Evolutionary conservation across 345 rosid species (phyloP), one percentile per base, ranked within the genome.

Genomic region (Arabidopsis arenosa): DNA sequence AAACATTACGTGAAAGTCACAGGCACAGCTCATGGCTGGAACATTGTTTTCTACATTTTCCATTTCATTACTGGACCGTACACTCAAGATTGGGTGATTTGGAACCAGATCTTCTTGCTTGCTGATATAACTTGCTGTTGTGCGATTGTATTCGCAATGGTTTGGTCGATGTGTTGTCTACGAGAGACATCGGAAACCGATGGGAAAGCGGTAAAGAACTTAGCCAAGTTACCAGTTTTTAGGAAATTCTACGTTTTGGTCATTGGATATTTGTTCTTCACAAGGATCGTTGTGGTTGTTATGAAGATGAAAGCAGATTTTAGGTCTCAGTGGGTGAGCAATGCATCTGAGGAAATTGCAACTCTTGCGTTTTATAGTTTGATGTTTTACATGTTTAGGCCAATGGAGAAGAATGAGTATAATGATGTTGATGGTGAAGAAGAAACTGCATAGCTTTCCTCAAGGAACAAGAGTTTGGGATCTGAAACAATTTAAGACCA

Each of bases 11-110:
- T 90, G 36, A 89, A 87, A 73, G 84, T 78, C 62, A 86, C 91
- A 1, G 96, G 98, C 18, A 87, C 88, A 1, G 86, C 98, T 33
- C 97, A 88, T 26, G 93, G 97, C 2, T 91, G 97, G 98, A 96
- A 89, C 66, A 78, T 88, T 55, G 47, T 86, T 74, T 88, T 89
- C 59, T 88, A 93, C 71, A 75, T 91, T 48, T 91, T 89, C 78
- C 88, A 81, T 68, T 91, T 85, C 68, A 72, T 88, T 8, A 93
- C 90, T 3, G 93, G 96, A 6, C 86, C 88, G 0, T 89, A 82
- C 52, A 82, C 79, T 23, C 77, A 80, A 78, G 84, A 91, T 56
- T 89, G 97, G 96, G 83, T 81, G 4, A 85, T 85, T 1, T 93
- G 97, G 97, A 88, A 88, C 66, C 87, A 86, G 78, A 85, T 90